Evolutionary conservation across 306 rosid genomes (phyloP).

Genomic region (Casuarina equisetifolia): DNA sequence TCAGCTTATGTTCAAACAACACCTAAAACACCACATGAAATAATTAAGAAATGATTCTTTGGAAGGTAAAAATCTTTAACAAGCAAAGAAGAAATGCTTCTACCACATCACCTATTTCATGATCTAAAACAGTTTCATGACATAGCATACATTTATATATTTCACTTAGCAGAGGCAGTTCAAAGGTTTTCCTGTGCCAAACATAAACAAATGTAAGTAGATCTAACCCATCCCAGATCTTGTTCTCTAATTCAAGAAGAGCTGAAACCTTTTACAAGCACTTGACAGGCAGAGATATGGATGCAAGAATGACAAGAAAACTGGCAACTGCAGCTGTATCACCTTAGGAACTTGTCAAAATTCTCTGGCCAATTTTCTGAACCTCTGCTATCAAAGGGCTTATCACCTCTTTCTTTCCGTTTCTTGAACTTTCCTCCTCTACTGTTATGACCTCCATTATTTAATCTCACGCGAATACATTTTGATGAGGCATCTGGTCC

Average conservation of each 20-base stretch:
- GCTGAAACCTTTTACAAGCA: conserved; percentile 5
- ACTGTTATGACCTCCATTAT: conserved; percentile 51
- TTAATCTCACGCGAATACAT: conserved; percentile 85
- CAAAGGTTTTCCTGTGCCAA: background rate
- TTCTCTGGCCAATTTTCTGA: conserved; percentile 78
- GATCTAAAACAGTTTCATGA: background rate
- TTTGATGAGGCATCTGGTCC: conserved; percentile 90
- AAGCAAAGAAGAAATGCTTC: background rate
- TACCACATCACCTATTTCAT: background rate
- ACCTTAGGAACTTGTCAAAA: conserved; percentile 82
- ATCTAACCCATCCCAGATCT: background rate
- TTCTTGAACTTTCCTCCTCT: conserved; percentile 65
- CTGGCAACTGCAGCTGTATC: conserved; percentile 19
- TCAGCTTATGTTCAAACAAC: conserved; percentile 22
- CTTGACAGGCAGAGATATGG: conserved; percentile 12
- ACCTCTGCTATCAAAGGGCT: conserved; percentile 93
- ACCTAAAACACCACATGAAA: conserved; percentile 16
- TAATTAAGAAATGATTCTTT: background rate
- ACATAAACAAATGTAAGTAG: background rate
- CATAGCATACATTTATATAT: background rate
- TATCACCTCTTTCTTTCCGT: conserved; percentile 77
- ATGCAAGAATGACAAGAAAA: conserved; percentile 17
- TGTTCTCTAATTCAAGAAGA: background rate
- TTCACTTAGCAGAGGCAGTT: background rate
- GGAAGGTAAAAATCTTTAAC: background rate